phyloP scores from a whole-genome alignment of 1,284 basidiomycete genomes.

The Vanrija sp. region DNA sequence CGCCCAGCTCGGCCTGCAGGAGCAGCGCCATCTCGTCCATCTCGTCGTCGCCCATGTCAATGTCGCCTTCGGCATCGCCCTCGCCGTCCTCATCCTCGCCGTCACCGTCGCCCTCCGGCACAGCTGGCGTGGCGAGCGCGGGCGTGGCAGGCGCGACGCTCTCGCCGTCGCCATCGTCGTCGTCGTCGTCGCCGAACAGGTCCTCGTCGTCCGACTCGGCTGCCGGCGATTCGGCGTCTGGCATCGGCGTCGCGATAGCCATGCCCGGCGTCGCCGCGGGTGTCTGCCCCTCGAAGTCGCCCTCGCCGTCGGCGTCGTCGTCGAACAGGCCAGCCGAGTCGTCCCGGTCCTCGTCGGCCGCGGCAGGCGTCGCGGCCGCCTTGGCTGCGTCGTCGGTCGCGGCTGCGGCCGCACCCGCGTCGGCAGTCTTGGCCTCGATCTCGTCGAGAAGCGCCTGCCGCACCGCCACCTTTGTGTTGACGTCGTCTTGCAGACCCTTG shows the following conservation, averaged over 20 bases:
- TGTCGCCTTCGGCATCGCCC: conserved; percentile 16
- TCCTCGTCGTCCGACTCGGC: conserved; percentile 19
- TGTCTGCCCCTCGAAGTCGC: conserved; percentile 27
- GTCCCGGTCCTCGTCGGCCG: conserved; percentile 21
- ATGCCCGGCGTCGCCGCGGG: conserved; percentile 20
- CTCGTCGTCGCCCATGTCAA: conserved; percentile 24
- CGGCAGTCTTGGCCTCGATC: conserved; percentile 22
- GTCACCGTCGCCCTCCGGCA: conserved; percentile 14
- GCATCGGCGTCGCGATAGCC: conserved; percentile 6
- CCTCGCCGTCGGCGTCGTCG: conserved; percentile 16
- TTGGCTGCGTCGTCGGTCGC: conserved; percentile 2
- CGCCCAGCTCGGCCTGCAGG: conserved; percentile 28
- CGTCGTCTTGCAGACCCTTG: conserved; percentile 76
- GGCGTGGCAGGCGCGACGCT: conserved; percentile 14
- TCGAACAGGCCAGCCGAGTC: conserved; percentile 19
- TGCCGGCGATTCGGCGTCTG: conserved; percentile 4
- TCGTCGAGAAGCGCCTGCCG: conserved; percentile 51
- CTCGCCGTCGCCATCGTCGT: conserved; percentile 26
- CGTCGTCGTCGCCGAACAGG: conserved; percentile 28
- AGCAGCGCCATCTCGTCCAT: conserved; percentile 42
- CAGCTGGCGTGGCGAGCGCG: conserved; percentile 23
- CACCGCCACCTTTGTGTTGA: conserved; percentile 75
- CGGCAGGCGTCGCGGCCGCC: background rate
- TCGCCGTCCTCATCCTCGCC: conserved; percentile 16
- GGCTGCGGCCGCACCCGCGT: conserved; percentile 9